These are phyloP conservation scores for Setomelanomma holmii DNA, from an alignment of 2,329 filamentous ascomycete species.

Conservation along the genomic window DNA sequence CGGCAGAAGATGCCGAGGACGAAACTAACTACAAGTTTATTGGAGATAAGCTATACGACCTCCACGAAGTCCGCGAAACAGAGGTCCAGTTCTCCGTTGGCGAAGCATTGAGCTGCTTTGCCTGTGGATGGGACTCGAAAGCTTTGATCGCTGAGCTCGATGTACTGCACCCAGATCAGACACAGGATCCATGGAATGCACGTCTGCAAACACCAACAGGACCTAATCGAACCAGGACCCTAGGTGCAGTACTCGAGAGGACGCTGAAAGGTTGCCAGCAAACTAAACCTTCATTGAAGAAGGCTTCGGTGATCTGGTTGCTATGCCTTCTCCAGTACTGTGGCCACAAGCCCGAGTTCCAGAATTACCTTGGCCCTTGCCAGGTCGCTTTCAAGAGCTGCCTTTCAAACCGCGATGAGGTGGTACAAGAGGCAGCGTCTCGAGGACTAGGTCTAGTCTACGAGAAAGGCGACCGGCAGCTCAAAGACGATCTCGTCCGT, in stretches of 20 bases:
- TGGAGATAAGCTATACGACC: constrained; percentile 71
- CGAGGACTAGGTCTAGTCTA: constrained; percentile 91
- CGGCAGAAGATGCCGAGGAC: constrained; percentile 44
- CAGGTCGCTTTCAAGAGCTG: constrained; percentile 89
- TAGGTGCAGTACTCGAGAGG: constrained; percentile 68
- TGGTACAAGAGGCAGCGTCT: constrained; percentile 95
- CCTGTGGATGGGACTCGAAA: constrained; percentile 83
- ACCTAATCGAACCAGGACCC: constrained; percentile 52
- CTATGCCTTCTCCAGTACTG: constrained; percentile 91
- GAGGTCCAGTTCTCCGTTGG: constrained; percentile 92
- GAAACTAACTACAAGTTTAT: constrained; percentile 59
- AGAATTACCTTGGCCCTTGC: constrained; percentile 75
- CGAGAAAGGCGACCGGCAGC: constrained; percentile 81
- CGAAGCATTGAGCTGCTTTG: constrained; percentile 80
- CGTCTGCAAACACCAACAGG: constrained; percentile 38
- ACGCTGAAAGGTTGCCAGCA: constrained; percentile 79
- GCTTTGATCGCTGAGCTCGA: constrained; percentile 78
- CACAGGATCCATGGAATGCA: constrained; percentile 40
- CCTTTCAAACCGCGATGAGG: constrained; percentile 85
- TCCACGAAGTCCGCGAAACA: constrained; percentile 84
- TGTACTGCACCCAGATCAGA: constrained; percentile 64
- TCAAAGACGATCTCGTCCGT: constrained; percentile 83
- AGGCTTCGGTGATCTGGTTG: constrained; percentile 94
- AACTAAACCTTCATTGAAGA: constrained; percentile 87
- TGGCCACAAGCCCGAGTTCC: constrained; percentile 77